Evolutionary conservation across 106 monocot genomes (phyloP), one percentile per base, ranked within the genome.

Genomic region (Dendrobium nobile): DNA sequence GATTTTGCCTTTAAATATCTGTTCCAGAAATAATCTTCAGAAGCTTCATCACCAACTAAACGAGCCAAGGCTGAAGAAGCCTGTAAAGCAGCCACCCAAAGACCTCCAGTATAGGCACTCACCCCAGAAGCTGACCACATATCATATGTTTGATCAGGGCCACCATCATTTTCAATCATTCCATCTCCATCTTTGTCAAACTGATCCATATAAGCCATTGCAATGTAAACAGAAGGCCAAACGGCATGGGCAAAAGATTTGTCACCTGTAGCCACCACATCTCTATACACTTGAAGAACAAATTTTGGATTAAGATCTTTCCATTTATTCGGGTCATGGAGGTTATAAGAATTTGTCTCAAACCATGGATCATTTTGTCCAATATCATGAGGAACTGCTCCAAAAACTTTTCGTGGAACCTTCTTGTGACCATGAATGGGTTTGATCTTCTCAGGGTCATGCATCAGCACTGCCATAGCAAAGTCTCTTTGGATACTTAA

Each of bases 201-300:
- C n/a, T 90, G 92, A 75, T 92, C 92, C 90, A 92, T 92, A 33
- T 88, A 92, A 48, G 90, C 92, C 90, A 92, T 92, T 33, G 92
- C 90, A 37, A 83, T 73, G 70, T 87, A 90, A 16, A 92, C 92
- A 1, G 92, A 78, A 45, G 92, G 92, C 92, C 92, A 92, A 59
- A 92, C 88, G 47, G 88, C 87, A 45, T 72, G 76, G 0, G 83
- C 90, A 67, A 92, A 92, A 70, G 80, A 82, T 76, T 79, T 85
- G 79, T 92, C 86, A 61, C 90, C 86, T 11, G 90, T 92, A 40
- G 77, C 80, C 40, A 86, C 78, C 2, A 48, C 26, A 55, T 92
- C 92, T 79, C 92, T 90, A 47, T 90, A 92, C 27, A 92, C 86
- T 85, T 92, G 92, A 18, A 92, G 81, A 19, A 88, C 92, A 77